Evolutionary conservation across 2,329 filamentous ascomycete species (phyloP).

Genomic region (Aspergillus udagawae): DNA sequence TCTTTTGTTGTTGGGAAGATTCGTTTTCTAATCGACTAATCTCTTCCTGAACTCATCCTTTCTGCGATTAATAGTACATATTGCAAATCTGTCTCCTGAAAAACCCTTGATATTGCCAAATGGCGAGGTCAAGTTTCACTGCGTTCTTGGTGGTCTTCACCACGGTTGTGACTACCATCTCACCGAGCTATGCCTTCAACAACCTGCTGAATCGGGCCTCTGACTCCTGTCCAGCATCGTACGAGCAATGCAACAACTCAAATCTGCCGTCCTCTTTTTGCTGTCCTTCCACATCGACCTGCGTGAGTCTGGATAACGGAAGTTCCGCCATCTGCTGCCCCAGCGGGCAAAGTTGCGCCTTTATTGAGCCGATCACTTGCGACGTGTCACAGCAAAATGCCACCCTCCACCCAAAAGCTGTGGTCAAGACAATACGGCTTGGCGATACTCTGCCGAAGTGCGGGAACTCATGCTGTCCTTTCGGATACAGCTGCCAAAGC

Average conservation of each 20-base stretch:
- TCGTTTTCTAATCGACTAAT: not conserved
- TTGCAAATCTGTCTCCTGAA: conserved; percentile 1
- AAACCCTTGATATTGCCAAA: not conserved
- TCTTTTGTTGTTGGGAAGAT: not conserved
- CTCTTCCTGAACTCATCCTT: not conserved
- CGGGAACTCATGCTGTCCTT: conserved; percentile 43
- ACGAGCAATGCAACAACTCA: conserved; percentile 32
- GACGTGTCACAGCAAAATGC: conserved; percentile 41
- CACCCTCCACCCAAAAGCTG: conserved; percentile 31
- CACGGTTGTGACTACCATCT: conserved; percentile 18
- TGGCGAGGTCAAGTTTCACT: conserved; percentile 14
- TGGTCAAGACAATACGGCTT: conserved; percentile 42
- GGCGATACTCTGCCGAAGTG: conserved; percentile 39
- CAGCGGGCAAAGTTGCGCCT: conserved; percentile 36
- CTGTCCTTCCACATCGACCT: conserved; percentile 39
- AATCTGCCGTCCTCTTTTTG: conserved; percentile 42
- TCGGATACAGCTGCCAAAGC: conserved; percentile 43
- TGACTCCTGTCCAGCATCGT: conserved; percentile 30
- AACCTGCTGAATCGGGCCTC: conserved; percentile 20
- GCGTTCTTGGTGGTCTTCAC: conserved; percentile 19
- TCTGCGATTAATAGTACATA: not conserved
- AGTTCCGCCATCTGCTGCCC: conserved; percentile 47
- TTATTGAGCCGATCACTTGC: conserved; percentile 42
- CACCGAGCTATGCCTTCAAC: conserved; percentile 15
- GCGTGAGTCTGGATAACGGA: conserved; percentile 39